Evolutionary conservation across 305 asterid species (phyloP).

Genomic region (Rubia balearica): DNA sequence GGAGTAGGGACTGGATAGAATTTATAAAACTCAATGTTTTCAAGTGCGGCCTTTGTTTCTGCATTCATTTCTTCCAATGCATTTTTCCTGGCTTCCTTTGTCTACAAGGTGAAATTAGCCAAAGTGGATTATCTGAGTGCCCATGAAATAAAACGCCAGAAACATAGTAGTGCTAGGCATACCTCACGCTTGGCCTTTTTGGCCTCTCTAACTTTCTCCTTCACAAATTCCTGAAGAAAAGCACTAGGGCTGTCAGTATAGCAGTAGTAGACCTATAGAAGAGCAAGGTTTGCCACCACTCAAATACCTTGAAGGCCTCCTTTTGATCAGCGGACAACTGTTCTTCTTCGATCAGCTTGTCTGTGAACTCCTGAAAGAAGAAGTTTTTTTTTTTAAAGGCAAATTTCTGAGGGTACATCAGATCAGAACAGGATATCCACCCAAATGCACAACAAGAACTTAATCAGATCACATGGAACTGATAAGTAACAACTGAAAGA

Average conservation of each 20-base stretch:
- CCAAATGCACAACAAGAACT: not conserved
- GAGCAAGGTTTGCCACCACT: slow-evolving; percentile 8
- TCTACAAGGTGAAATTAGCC: slow-evolving; percentile 28
- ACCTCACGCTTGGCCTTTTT: slow-evolving; percentile 73
- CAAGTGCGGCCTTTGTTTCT: slow-evolving; percentile 54
- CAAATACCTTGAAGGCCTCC: slow-evolving; percentile 54
- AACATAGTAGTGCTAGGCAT: slow-evolving; percentile 8
- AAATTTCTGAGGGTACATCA: not conserved
- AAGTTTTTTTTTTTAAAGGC: not conserved
- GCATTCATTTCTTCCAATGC: slow-evolving; percentile 62
- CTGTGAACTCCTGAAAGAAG: slow-evolving; percentile 53
- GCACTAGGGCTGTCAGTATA: not conserved
- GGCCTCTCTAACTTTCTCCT: slow-evolving; percentile 70
- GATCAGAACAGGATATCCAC: not conserved
- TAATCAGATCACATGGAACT: not conserved
- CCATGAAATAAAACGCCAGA: not conserved
- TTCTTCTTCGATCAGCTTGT: slow-evolving; percentile 63
- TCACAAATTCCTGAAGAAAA: slow-evolving; percentile 43
- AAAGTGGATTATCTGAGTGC: slow-evolving; percentile 7
- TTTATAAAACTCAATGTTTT: slow-evolving; percentile 57
- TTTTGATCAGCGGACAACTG: slow-evolving; percentile 59
- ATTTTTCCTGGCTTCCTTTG: slow-evolving; percentile 71
- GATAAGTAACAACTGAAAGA: not conserved
- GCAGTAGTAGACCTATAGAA: not conserved
- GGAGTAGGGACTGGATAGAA: slow-evolving; percentile 68